Evolutionary conservation across 352 stramenopile species (phyloP).

Genomic region (Phytopythium kandeliae): DNA sequence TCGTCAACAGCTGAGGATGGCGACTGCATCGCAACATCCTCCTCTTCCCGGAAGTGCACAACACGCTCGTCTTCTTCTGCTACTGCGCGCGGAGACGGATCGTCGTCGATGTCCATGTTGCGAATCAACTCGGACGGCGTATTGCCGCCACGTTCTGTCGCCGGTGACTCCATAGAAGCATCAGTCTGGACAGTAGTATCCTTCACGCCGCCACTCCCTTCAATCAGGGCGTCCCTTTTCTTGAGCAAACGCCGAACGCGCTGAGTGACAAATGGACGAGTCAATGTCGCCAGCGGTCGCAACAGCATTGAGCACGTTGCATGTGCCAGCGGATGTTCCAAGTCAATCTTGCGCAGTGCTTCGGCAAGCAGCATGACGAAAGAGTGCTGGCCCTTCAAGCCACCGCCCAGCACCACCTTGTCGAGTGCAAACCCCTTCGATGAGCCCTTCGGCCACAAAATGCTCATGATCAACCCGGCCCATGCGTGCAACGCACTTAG

Average conservation of each 20-base stretch:
- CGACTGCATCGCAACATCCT: slow-evolving; percentile 69
- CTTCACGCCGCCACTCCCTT: background rate
- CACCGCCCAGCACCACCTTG: slow-evolving; percentile 63
- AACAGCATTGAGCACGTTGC: slow-evolving; percentile 75
- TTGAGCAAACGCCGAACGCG: slow-evolving; percentile 59
- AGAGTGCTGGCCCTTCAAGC: slow-evolving; percentile 64
- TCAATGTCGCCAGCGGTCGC: slow-evolving; percentile 73
- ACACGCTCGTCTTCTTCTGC: background rate
- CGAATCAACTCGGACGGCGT: slow-evolving; percentile 2
- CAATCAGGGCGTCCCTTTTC: slow-evolving; percentile 29
- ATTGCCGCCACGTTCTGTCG: background rate
- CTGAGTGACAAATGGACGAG: slow-evolving; percentile 74
- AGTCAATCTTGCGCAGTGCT: slow-evolving; percentile 68
- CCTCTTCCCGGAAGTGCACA: slow-evolving; percentile 12
- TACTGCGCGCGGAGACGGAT: background rate
- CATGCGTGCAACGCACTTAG: slow-evolving; percentile 80
- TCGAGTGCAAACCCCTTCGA: slow-evolving; percentile 78
- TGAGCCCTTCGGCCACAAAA: slow-evolving; percentile 77
- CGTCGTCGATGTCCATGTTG: slow-evolving; percentile 4
- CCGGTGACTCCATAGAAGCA: background rate
- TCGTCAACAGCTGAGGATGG: slow-evolving; percentile 37
- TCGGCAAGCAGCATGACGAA: slow-evolving; percentile 75
- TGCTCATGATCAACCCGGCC: slow-evolving; percentile 82
- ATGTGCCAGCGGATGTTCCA: slow-evolving; percentile 72
- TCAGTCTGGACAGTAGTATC: background rate